These are phyloP conservation scores for Nicotiana otophora DNA, from an alignment of 257 asterid genomes.

Conservation along the genomic window DNA sequence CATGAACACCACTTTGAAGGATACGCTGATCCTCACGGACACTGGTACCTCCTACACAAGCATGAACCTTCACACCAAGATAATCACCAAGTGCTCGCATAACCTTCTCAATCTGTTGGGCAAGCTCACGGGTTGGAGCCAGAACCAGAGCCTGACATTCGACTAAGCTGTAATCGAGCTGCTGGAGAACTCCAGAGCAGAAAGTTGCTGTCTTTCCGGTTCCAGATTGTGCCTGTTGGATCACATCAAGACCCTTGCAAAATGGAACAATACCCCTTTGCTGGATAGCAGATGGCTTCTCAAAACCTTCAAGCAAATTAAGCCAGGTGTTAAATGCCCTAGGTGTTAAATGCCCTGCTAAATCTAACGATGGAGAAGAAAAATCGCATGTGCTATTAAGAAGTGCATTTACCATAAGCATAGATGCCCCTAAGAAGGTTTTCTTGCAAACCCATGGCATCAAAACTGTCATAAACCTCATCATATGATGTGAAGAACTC, in stretches of 20 bases:
- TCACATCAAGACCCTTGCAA: conserved; percentile 45
- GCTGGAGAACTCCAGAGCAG: conserved; percentile 48
- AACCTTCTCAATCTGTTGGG: conserved; percentile 50
- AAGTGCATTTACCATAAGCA: conserved; percentile 37
- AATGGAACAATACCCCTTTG: conserved; percentile 51
- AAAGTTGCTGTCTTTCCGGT: conserved; percentile 44
- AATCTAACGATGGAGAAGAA: background rate
- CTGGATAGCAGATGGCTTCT: conserved; percentile 49
- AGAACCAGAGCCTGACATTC: conserved; percentile 48
- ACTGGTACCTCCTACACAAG: conserved; percentile 49
- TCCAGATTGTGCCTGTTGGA: conserved; percentile 48
- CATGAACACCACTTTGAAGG: conserved; percentile 42
- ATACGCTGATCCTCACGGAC: conserved; percentile 47
- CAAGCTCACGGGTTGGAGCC: conserved; percentile 50
- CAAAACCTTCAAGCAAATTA: conserved; percentile 30
- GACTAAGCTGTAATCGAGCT: conserved; percentile 30
- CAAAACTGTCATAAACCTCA: conserved; percentile 44
- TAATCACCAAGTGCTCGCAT: conserved; percentile 50
- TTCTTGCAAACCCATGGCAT: conserved; percentile 44
- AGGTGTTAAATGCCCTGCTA: background rate
- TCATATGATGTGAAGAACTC: conserved; percentile 41
- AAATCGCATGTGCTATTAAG: background rate
- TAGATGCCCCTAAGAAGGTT: conserved; percentile 46
- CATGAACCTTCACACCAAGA: conserved; percentile 49
- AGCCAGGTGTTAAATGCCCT: background rate